Evolutionary conservation across 768 basidiomycete genomes (phyloP).

Genomic region (Boletus fagicola): DNA sequence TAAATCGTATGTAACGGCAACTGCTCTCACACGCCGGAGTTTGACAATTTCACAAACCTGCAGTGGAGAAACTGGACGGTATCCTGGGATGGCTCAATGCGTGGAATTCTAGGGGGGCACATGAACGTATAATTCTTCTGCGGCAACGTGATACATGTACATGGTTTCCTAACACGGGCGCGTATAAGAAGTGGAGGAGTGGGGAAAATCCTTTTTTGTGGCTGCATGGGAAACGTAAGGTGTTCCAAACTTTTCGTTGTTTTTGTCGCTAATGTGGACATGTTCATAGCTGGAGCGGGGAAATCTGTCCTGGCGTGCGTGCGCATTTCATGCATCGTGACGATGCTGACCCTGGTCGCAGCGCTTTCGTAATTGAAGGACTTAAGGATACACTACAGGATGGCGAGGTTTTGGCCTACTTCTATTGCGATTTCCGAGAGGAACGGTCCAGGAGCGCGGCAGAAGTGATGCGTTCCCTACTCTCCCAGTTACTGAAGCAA

Average conservation of each 20-base stretch:
- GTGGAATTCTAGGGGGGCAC: neutral
- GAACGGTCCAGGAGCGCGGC: constrained; percentile 5
- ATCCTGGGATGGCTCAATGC: constrained; percentile 2
- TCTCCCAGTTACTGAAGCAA: constrained; percentile 14
- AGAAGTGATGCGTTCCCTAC: constrained; percentile 16
- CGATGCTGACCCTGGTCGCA: neutral
- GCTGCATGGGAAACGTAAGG: constrained; percentile 1
- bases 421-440: constrained; percentile 23
- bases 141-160: constrained; percentile 4
- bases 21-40: no score
- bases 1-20: neutral
- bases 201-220: constrained; percentile 1
- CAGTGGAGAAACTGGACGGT: neutral
- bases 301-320: constrained; percentile 11
- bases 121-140: neutral
- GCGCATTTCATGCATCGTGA: neutral
- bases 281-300: constrained; percentile 3
- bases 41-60: neutral
- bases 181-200: neutral
- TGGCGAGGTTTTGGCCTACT: constrained; percentile 7
- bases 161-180: constrained; percentile 1
- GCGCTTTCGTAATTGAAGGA: constrained; percentile 7
- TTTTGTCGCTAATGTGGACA: neutral
- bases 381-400: neutral
- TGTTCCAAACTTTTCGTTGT: no score